Conservation (phyloP, 2,329 filamentous ascomycete species). For the Colletotrichum endophyticum region DNA sequence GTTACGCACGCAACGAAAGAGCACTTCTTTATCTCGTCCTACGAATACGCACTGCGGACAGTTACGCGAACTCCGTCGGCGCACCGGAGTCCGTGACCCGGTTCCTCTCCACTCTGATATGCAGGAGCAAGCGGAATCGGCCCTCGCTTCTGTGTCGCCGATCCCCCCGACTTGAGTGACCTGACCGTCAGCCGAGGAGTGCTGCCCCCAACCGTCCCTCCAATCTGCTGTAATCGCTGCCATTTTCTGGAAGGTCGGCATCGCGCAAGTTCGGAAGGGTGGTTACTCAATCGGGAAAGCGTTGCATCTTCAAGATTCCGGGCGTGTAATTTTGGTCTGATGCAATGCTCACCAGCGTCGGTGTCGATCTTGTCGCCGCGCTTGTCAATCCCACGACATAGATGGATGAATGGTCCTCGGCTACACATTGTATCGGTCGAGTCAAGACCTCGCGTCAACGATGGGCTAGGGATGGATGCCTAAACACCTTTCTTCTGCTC, state of each 20-base stretch:
- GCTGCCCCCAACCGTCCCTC: not conserved
- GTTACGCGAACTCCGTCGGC: not conserved
- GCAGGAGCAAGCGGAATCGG: not conserved
- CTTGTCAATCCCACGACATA: not conserved
- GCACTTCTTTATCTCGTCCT: not conserved
- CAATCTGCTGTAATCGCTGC: not conserved
- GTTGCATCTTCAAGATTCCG: not conserved
- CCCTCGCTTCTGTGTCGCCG: not conserved
- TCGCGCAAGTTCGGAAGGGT: not conserved
- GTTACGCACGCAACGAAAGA: not conserved
- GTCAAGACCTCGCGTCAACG: not conserved
- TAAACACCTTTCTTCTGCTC: not conserved
- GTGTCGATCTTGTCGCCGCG: not conserved
- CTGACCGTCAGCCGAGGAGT: not conserved
- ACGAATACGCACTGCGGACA: not conserved
- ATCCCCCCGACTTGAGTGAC: not conserved
- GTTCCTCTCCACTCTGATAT: not conserved
- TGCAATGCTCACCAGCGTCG: not conserved
- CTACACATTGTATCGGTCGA: not conserved
- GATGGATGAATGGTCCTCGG: not conserved
- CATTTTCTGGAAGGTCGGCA: not conserved
- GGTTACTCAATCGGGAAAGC: not conserved
- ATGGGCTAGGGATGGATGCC: not conserved
- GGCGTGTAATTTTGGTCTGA: not conserved
- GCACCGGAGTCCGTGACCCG: not conserved